A percentile compares a stretch with the other conserved stretches of the same genome.
Conservation (phyloP, 805 yeast genomes). For the Teunomyces lycoperdinae region DNA sequence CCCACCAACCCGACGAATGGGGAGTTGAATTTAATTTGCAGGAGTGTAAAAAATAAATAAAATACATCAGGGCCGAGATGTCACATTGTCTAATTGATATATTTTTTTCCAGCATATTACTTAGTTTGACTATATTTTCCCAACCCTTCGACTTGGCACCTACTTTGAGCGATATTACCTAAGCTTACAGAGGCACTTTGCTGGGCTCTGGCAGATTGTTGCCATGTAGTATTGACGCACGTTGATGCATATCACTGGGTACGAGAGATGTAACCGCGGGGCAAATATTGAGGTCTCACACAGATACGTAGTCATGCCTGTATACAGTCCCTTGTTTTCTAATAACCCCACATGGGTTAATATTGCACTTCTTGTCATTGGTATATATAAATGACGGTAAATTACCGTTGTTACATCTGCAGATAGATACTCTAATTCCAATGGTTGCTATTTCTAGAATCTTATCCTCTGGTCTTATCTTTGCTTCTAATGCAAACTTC, state of each 20-base stretch:
- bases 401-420: neutral
- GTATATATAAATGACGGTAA: neutral
- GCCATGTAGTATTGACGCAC: neutral
- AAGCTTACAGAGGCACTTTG: neutral
- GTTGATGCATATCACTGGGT: neutral
- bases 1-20: neutral
- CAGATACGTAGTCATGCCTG: too few relatives aligned
- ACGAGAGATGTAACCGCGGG: neutral
- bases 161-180: neutral
- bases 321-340: neutral
- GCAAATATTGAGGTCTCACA: too few relatives aligned
- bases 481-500: constrained; percentile 17
- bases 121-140: neutral
- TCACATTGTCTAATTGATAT: neutral
- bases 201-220: neutral
- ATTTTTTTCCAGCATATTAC: neutral
- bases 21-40: neutral
- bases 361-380: neutral
- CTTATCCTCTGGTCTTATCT: constrained; percentile 23
- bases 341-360: constrained; percentile 1
- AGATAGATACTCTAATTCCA: neutral
- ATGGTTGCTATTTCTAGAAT: constrained; percentile 22
- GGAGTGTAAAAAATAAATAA: neutral
- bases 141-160: neutral
- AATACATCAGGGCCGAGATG: neutral